Conservation (phyloP, 163 green algal genomes). For the Picocystis sp. region DNA sequence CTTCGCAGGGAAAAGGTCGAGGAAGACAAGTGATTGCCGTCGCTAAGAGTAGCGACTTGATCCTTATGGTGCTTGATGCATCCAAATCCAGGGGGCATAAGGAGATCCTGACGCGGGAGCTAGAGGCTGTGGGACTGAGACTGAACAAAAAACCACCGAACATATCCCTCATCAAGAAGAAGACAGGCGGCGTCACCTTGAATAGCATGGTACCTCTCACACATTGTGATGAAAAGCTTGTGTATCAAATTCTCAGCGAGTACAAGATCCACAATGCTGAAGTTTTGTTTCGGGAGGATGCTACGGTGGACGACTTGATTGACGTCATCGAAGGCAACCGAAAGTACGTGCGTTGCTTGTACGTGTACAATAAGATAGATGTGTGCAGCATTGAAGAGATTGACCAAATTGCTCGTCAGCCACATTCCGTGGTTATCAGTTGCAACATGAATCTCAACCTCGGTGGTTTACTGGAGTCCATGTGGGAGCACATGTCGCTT, state of each 20-base stretch:
- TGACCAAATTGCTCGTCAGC: constrained; percentile 56
- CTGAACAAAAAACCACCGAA: constrained; percentile 72
- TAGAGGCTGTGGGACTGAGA: constrained; percentile 79
- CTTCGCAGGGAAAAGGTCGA: constrained; percentile 68
- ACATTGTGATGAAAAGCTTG: constrained; percentile 80
- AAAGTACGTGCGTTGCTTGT: constrained; percentile 91
- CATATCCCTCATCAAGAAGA: constrained; percentile 91
- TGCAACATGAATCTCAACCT: constrained; percentile 75
- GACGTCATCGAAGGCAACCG: constrained; percentile 97
- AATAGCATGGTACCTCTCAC: constrained; percentile 51
- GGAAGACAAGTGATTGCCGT: constrained; percentile 91
- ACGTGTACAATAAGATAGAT: constrained; percentile 98
- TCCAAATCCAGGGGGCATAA: constrained; percentile 73
- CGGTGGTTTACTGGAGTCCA: constrained; percentile 67
- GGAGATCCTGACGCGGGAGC: constrained; percentile 80
- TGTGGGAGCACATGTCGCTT: constrained; percentile 79
- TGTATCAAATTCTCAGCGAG: constrained; percentile 74
- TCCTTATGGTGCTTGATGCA: constrained; percentile 98
- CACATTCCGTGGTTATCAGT: constrained; percentile 73
- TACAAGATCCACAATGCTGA: constrained; percentile 96
- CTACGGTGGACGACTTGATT: constrained; percentile 83
- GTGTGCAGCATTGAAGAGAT: constrained; percentile 84
- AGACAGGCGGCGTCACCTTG: constrained; percentile 81
- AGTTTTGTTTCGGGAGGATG: constrained; percentile 81
- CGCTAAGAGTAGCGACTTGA: constrained; percentile 86